Evolutionary conservation across 2,329 filamentous ascomycete genomes (phyloP).

Genomic region (Alternaria consortialis): DNA sequence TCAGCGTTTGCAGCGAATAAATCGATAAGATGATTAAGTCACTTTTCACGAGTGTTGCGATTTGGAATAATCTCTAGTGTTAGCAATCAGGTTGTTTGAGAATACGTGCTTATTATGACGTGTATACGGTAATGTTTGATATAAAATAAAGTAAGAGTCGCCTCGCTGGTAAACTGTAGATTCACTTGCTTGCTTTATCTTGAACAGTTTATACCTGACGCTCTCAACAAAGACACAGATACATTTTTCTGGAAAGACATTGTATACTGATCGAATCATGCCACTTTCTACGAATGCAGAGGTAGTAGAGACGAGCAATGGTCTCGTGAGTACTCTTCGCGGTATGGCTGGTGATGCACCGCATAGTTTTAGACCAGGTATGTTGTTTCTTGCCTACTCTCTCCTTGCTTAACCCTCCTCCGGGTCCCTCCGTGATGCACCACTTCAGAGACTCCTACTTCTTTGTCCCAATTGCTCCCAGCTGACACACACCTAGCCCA

Average conservation of each 20-base stretch:
- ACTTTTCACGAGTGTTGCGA: background rate
- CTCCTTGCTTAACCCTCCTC: background rate
- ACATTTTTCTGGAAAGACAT: background rate
- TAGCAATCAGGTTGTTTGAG: background rate
- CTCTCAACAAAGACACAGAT: background rate
- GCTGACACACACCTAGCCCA: conserved; percentile 55
- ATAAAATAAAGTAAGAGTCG: background rate
- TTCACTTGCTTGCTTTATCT: background rate
- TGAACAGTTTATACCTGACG: background rate
- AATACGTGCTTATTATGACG: background rate
- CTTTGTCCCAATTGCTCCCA: background rate
- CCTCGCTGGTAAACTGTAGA: background rate
- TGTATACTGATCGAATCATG: conserved; percentile 26
- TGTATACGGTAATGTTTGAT: background rate
- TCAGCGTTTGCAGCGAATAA: background rate
- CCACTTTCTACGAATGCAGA: conserved; percentile 41
- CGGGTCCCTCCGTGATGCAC: background rate
- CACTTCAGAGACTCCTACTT: background rate
- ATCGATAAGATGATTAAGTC: background rate
- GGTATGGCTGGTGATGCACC: conserved; percentile 29
- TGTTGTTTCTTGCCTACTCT: background rate
- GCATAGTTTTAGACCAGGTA: conserved; percentile 45
- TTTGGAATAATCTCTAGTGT: background rate
- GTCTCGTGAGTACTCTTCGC: conserved; percentile 40
- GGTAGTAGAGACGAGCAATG: conserved; percentile 39